A percentile compares a stretch with the other conserved stretches of the same genome.
Evolutionary conservation across 169 alveolate species (phyloP).

Genomic region (Perkinsus marinus): DNA sequence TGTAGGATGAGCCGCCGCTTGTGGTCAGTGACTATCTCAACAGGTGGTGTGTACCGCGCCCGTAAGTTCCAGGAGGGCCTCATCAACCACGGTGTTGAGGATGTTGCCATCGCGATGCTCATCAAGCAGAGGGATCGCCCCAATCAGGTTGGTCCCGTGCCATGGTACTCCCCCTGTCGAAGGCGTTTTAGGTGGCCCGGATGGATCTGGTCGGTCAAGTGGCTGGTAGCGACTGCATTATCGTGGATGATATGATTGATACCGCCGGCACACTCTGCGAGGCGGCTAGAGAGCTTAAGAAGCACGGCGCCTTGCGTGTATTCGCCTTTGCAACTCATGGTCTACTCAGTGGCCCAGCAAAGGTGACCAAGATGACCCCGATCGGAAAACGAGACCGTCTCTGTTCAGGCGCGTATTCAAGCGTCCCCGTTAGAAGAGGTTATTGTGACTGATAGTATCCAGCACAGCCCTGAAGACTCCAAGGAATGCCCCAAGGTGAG

Average conservation of each 20-base stretch:
- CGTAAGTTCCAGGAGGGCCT: constrained; percentile 62
- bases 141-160: not conserved
- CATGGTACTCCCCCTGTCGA: constrained; percentile 16
- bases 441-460: constrained; percentile 75
- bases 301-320: constrained; percentile 80
- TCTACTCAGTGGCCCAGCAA: constrained; percentile 72
- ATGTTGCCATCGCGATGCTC: constrained; percentile 35
- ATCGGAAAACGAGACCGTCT: not conserved
- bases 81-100: constrained; percentile 25
- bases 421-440: constrained; percentile 65
- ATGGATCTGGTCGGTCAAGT: constrained; percentile 87
- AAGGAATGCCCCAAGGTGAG: not conserved
- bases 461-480: constrained; percentile 11
- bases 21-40: not conserved
- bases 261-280: constrained; percentile 94
- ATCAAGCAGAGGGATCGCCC: constrained; percentile 18
- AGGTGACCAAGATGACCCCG: not conserved
- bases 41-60: constrained; percentile 67
- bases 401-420: constrained; percentile 43
- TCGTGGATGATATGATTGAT: constrained; percentile 93
- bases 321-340: constrained; percentile 93
- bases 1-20: constrained; percentile 14
- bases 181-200: constrained; percentile 52
- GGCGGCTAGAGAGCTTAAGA: constrained; percentile 77
- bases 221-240: constrained; percentile 75